A percentile compares a stretch with the other conserved stretches of the same genome.
Evolutionary conservation across 768 basidiomycete genomes (phyloP).

Genomic region (Leccinum boreale): DNA sequence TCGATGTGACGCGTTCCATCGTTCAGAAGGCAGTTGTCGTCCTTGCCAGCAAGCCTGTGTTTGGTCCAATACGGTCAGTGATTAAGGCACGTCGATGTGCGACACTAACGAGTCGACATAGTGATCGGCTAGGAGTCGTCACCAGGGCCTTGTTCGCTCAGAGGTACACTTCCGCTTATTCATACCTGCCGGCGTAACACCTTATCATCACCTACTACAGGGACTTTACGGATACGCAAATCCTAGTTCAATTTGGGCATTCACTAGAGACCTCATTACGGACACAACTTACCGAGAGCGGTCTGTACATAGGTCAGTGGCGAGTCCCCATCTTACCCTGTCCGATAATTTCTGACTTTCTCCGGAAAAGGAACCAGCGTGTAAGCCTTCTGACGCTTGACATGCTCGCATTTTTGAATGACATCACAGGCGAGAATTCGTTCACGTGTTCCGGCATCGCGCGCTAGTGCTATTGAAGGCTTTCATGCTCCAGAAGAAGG

Average conservation of each 20-base stretch:
- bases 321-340: neutral
- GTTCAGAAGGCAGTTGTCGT: conserved; percentile 99
- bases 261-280: conserved; percentile 75
- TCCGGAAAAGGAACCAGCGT: conserved; percentile 61
- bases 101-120: conserved; percentile 27
- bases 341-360: conserved; percentile 7
- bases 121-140: conserved; percentile 92
- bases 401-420: neutral
- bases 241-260: conserved; percentile 83
- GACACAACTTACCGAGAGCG: conserved; percentile 85
- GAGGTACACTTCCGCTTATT: conserved; percentile 37
- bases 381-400: conserved; percentile 37
- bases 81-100: neutral
- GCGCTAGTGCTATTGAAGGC: conserved; percentile 94
- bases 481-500: conserved; percentile 89
- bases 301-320: conserved; percentile 86
- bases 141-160: conserved; percentile 90
- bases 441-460: conserved; percentile 90
- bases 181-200: neutral
- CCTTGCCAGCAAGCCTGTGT: conserved; percentile 84
- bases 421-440: conserved; percentile 72
- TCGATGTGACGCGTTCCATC: conserved; percentile 90
- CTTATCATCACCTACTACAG: conserved; percentile 32
- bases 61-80: conserved; percentile 84
- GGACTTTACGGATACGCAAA: conserved; percentile 83